Conservation (phyloP, 768 basidiomycete genomes). For the Boletus edulis region DNA sequence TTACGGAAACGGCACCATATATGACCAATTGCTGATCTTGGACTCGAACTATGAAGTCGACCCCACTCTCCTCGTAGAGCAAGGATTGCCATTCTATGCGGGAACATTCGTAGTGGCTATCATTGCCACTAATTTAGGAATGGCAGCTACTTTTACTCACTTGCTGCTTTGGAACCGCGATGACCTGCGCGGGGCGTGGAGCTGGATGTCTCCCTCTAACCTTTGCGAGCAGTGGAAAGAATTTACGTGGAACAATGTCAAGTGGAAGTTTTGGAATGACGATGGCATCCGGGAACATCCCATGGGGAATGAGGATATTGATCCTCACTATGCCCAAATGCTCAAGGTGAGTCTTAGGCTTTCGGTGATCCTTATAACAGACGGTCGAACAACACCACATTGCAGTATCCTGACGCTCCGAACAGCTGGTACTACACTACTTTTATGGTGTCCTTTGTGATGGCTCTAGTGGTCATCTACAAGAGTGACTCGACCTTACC, state of each 20-base stretch:
- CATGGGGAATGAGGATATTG: not conserved
- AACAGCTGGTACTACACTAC: constrained; percentile 32
- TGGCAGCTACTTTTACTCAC: too few species aligned
- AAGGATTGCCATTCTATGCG: too few species aligned
- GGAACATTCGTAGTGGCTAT: too few species aligned
- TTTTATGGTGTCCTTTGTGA: constrained; percentile 35
- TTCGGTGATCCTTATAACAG: not conserved
- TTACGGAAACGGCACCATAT: constrained; percentile 49
- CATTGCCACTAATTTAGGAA: too few species aligned
- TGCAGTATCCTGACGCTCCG: constrained; percentile 6
- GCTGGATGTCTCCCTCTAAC: constrained; percentile 38
- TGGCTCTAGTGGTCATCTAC: constrained; percentile 55
- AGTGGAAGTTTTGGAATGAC: not conserved
- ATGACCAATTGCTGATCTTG: constrained; percentile 52
- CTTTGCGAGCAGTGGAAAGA: not conserved
- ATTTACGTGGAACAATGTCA: not conserved
- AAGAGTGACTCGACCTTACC: constrained; percentile 52
- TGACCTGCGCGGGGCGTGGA: constrained; percentile 10
- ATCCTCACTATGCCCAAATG: not conserved
- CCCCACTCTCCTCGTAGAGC: too few species aligned
- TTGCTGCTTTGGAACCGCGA: too few species aligned
- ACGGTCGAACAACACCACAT: not conserved
- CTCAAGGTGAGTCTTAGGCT: not conserved
- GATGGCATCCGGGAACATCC: not conserved
- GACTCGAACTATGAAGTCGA: constrained; percentile 35